phyloP scores from a whole-genome alignment of 1,284 basidiomycete species.

The Ceratobasidium sp. region DNA sequence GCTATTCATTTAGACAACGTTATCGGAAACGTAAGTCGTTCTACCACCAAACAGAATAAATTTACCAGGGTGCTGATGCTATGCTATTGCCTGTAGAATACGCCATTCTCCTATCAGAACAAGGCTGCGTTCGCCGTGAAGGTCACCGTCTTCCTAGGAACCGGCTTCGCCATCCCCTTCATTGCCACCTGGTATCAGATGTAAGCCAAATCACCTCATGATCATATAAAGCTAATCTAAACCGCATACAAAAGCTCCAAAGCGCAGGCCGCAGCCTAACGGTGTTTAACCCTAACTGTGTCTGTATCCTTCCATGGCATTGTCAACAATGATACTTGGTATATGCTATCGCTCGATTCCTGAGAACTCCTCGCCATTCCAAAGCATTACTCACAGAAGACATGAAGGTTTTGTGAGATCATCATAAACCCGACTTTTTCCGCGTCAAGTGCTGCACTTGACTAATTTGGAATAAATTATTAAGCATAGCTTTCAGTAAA shows the following conservation, averaged over 20 bases:
- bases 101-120: constrained; percentile 50
- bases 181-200: constrained; percentile 49
- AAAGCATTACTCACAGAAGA: too few species aligned
- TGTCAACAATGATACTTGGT: too few species aligned
- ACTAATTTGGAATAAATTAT: not conserved
- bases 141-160: constrained; percentile 43
- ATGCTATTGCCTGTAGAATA: not conserved
- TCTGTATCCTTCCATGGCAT: too few species aligned
- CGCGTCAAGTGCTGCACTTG: not conserved
- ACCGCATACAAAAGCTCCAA: constrained; percentile 1
- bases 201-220: constrained; percentile 25
- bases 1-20: constrained; percentile 19
- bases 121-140: constrained; percentile 50
- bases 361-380: too few species aligned
- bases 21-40: constrained; percentile 26
- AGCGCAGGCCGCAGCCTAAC: constrained; percentile 5
- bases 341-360: too few species aligned
- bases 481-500: constrained; percentile 9
- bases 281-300: not conserved
- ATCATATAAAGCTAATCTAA: not conserved
- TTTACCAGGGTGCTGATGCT: not conserved
- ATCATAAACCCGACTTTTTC: constrained; percentile 15
- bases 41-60: not conserved
- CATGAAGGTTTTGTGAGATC: too few species aligned
- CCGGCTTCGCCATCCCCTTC: constrained; percentile 51